A percentile compares a stretch with the other conserved stretches of the same genome.
Evolutionary conservation across 2,329 filamentous ascomycete species (phyloP).

Genomic region (Metarhizium robertsii): DNA sequence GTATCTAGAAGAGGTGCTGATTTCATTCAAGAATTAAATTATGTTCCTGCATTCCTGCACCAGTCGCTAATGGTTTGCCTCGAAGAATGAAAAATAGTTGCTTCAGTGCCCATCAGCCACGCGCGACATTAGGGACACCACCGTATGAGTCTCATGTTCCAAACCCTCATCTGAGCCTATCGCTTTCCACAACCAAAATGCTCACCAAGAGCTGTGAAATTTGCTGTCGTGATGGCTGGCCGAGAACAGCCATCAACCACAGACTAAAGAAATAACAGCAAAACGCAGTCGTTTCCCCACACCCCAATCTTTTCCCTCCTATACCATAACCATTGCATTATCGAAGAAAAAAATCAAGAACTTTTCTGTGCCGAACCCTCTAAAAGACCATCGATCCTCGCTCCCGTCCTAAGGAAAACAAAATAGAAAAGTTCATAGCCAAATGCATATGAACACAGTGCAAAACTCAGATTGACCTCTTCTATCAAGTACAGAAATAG

Average conservation of each 20-base stretch:
- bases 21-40: neutral
- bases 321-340: neutral
- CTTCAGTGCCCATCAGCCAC: too few species aligned
- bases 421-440: neutral
- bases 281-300: neutral
- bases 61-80: neutral
- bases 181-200: neutral
- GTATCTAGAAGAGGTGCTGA: neutral
- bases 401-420: neutral
- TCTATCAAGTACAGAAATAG: neutral
- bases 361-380: neutral
- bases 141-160: too few species aligned
- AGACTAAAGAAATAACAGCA: neutral
- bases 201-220: neutral
- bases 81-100: too few species aligned
- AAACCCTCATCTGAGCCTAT: neutral
- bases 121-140: too few species aligned
- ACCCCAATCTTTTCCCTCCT: neutral
- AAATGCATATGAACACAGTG: neutral
- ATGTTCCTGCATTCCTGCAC: neutral
- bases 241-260: neutral
- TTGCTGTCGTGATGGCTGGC: neutral
- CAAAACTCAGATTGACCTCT: neutral
- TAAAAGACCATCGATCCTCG: neutral
- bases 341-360: neutral